A percentile compares a stretch with the other conserved stretches of the same genome.
Conservation (phyloP, 2,329 filamentous ascomycete genomes). For the Pestalotiopsis sp. region DNA sequence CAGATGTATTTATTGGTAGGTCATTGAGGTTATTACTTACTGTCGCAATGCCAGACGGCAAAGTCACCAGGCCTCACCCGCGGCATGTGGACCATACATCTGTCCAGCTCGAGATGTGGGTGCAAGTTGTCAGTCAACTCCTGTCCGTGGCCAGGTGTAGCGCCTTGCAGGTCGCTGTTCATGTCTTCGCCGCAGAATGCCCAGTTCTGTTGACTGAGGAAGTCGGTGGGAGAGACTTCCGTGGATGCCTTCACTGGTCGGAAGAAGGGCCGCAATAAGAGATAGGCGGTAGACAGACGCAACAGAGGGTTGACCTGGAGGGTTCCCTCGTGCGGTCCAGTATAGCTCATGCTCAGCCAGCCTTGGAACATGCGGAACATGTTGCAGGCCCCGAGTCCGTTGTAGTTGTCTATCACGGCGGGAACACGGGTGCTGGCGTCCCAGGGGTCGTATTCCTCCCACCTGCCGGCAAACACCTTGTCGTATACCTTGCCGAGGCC, state of each 20-base stretch:
- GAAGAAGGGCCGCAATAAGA: constrained; percentile 85
- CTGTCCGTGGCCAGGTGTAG: constrained; percentile 68
- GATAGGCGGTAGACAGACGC: constrained; percentile 75
- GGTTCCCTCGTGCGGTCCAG: constrained; percentile 75
- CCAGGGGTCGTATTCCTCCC: constrained; percentile 84
- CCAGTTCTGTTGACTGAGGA: constrained; percentile 64
- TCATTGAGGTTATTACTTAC: constrained; percentile 35
- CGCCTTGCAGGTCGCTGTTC: constrained; percentile 68
- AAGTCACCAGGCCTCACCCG: constrained; percentile 73
- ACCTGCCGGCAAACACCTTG: constrained; percentile 70
- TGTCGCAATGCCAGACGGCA: constrained; percentile 84
- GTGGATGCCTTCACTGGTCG: constrained; percentile 45
- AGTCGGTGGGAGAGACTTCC: constrained; percentile 43
- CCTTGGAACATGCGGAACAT: constrained; percentile 91
- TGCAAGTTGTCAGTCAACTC: constrained; percentile 68
- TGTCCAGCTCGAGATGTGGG: constrained; percentile 68
- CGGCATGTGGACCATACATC: constrained; percentile 74
- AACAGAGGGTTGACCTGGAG: constrained; percentile 81
- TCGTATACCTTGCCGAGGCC: constrained; percentile 71
- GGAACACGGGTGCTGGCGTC: constrained; percentile 71
- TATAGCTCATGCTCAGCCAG: constrained; percentile 81
- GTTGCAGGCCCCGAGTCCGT: constrained; percentile 78
- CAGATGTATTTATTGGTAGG: background rate
- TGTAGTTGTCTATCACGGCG: constrained; percentile 75
- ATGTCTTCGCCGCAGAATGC: constrained; percentile 49